Evolutionary conservation across 2,329 filamentous ascomycete genomes (phyloP).

Genomic region (Botrytis porri): DNA sequence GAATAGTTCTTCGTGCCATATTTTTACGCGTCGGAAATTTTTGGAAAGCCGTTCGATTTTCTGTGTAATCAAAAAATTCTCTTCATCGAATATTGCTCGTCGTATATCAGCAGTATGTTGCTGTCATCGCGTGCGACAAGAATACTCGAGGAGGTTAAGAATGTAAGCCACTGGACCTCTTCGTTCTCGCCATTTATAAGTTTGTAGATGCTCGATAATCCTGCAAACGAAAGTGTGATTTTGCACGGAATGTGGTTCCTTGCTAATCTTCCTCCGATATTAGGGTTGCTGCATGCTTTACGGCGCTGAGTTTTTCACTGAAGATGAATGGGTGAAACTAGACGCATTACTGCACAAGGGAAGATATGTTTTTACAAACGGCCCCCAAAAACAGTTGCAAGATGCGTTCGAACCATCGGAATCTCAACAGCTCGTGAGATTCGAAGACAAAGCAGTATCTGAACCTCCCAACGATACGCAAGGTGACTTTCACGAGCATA

Average conservation of each 20-base stretch:
- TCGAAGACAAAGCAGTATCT: not conserved
- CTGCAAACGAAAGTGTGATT: not conserved
- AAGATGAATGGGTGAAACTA: conserved; percentile 36
- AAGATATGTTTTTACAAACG: conserved; percentile 33
- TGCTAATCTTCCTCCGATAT: not conserved
- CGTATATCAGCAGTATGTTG: not conserved
- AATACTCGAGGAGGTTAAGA: not conserved
- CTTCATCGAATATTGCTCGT: not conserved
- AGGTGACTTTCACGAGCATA: not conserved
- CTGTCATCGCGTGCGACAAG: not conserved
- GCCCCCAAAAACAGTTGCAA: conserved; percentile 18
- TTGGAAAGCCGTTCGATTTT: not conserved
- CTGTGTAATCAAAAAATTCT: not conserved
- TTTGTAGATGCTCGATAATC: not conserved
- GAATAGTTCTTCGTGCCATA: not conserved
- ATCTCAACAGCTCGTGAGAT: too few species aligned
- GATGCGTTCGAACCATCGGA: not conserved
- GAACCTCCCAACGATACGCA: not conserved
- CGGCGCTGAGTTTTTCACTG: conserved; percentile 34
- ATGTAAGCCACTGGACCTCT: not conserved
- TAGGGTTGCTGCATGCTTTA: conserved; percentile 31
- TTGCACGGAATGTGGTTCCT: not conserved
- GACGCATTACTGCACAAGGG: conserved; percentile 36
- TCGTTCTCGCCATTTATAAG: not conserved
- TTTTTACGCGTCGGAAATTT: not conserved